Evolutionary conservation across 2,329 filamentous ascomycete species (phyloP).

Genomic region (Coleophoma cylindrospora): DNA sequence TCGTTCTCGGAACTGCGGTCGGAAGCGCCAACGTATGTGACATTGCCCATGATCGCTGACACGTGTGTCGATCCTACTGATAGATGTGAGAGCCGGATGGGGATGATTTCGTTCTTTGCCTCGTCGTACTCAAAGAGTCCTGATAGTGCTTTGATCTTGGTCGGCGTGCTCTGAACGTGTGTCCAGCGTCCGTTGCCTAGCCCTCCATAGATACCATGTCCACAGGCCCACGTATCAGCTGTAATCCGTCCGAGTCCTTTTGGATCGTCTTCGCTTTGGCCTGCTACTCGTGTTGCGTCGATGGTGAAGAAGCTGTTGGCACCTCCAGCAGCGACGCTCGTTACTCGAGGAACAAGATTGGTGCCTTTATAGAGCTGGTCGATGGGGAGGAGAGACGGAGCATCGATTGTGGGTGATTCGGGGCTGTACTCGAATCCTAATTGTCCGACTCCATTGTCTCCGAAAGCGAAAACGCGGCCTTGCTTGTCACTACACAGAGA

Average conservation of each 20-base stretch:
- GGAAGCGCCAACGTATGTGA: constrained; percentile 53
- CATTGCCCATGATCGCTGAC: constrained; percentile 78
- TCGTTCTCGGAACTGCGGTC: constrained; percentile 52
- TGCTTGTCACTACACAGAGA: constrained; percentile 72
- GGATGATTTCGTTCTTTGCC: constrained; percentile 55
- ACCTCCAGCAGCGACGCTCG: constrained; percentile 78
- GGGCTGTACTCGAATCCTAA: constrained; percentile 72
- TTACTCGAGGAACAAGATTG: constrained; percentile 60
- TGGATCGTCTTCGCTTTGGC: constrained; percentile 34
- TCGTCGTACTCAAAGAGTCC: constrained; percentile 88
- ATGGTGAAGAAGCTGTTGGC: constrained; percentile 83
- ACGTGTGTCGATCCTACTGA: constrained; percentile 77
- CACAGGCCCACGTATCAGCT: constrained; percentile 81
- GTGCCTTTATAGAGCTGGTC: constrained; percentile 68
- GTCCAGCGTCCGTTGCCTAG: constrained; percentile 87
- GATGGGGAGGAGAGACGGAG: constrained; percentile 66
- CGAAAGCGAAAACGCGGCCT: constrained; percentile 80
- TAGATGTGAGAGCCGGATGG: constrained; percentile 71
- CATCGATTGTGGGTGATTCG: constrained; percentile 58
- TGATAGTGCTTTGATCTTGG: constrained; percentile 78
- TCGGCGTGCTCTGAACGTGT: constrained; percentile 72
- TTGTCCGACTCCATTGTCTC: constrained; percentile 89
- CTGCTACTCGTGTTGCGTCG: constrained; percentile 62
- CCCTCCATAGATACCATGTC: constrained; percentile 76
- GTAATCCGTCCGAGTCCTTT: constrained; percentile 48